Evolutionary conservation across 371 early-diverging fungal genomes (phyloP), one percentile per base, ranked within the genome.

Genomic region (Mucor irregularis): DNA sequence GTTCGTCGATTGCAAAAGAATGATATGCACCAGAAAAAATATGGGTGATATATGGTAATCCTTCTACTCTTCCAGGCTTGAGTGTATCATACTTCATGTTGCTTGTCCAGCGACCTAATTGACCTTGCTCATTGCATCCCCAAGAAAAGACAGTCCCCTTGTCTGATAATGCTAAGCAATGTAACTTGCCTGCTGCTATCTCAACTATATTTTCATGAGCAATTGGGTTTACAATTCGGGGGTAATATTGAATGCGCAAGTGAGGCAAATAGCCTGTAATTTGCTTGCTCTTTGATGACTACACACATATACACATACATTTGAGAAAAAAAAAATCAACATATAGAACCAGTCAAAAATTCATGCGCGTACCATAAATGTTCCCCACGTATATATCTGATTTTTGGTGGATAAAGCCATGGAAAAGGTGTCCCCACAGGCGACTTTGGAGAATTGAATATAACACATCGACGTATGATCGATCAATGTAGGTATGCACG

Each of bases 381-480:
- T 95, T 25, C 99, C 99, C 94, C 99, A 98, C 25, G 87, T 80
- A 68, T 92, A 99, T 2, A 98, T 85, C 46, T 78, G 58, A 8
- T 97, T 97, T 3, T 85, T 80, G 3, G 83, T 81, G 0, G 94
- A 87, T 49, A 99, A 63, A 9, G 92, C 95, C 19, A 91, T 90
- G 1, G 97, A 87, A 17, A 93, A 73, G 0, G 94, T 93, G 56
- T 96, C 96, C 24, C 99, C 99, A 70, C 95, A 94, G 13, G 87
- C 91, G 7, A 96, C 88, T 49, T 92, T 84, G 33, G 90, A 85
- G 37, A 97, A 75, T 25, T 84, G 75, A 28, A 88, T 84, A 24
- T 68, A 74, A 30, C 90, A 90, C 34, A 92, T 72, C 0, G 49
- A 42, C 17, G 42, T 68, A 5, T 87, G 91, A 30, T 83, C 78